Base-by-base conservation (phyloP, 2,329 filamentous ascomycete genomes). In the Akanthomyces dipterigenus region DNA sequence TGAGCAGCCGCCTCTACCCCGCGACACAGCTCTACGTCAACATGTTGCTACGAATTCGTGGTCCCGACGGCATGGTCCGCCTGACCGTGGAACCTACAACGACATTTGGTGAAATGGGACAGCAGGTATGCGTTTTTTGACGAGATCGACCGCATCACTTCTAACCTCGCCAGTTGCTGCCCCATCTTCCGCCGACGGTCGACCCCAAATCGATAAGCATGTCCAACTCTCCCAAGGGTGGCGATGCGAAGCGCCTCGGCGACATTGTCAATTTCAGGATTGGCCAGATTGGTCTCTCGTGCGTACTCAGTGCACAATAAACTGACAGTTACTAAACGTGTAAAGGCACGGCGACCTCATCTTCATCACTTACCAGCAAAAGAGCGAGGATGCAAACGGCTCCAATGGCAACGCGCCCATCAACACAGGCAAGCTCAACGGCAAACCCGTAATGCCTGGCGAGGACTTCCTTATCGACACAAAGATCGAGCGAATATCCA, bases 51-150 rank as follows among this genome's bases (percentile, higher is more conserved):
- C 86, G 93, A 74, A 90, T 96, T 68, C 88, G 93, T 70, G 92
- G 92, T 72, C 91, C 90, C 65, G 92, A 97, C 78, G 95, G 95
- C 78, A 95, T 95, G 81, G 88, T 93, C 75, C 89, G 95, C 68
- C 80, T 98, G 69, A 90, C 82, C 56, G 84, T 96, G 67, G 87
- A 93, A 68, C 84, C 88, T 55, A 81, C 83, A 46, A 87, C 90
- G 65, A 87, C 87, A 0, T 96, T 98, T 72, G 79, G 77, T 46
- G 77, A 84, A n/a, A 76, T 88, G 46, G 82, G 80, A 36, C 72
- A 77, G 28, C 76, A 81, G 76, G 84, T 86, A 71, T 58, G 70
- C 28, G 48, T 54, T 20, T 18, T 54, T 18, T 60, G 45, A 34
- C 26, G 16, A 24, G n/a, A 28, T n/a, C 16, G 20, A 48, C 11